Evolutionary conservation across 805 yeast genomes (phyloP).

Genomic region (Sugiyamaella smithiae): DNA sequence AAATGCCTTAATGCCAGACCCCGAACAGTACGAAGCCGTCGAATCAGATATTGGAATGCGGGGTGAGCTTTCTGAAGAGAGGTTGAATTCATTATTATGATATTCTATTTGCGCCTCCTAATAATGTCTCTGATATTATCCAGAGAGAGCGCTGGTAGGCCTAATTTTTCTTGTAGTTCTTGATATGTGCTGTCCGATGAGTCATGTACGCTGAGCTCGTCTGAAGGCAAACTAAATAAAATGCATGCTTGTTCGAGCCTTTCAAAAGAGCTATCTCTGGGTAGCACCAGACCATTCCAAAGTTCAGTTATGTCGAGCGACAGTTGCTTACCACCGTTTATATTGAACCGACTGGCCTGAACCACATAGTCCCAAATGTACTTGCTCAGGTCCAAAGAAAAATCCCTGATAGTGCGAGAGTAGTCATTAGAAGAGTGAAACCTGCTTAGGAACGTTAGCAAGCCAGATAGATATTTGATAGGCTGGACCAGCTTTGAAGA

Average conservation of each 20-base stretch:
- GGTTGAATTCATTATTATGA: slow-evolving; percentile 2
- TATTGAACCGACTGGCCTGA: slow-evolving; percentile 38
- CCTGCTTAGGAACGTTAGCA: slow-evolving; percentile 32
- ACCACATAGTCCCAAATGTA: slow-evolving; percentile 41
- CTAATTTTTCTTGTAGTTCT: slow-evolving; percentile 6
- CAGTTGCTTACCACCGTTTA: slow-evolving; percentile 37
- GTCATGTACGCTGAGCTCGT: neutral
- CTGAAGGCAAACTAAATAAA: slow-evolving; percentile 3
- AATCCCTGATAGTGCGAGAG: slow-evolving; percentile 26
- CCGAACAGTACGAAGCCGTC: neutral
- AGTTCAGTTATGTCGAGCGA: slow-evolving; percentile 34
- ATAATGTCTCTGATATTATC: slow-evolving; percentile 17
- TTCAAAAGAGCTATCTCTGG: slow-evolving; percentile 11
- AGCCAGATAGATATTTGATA: slow-evolving; percentile 29
- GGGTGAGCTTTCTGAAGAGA: slow-evolving; percentile 2
- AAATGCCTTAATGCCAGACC: neutral
- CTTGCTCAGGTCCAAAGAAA: slow-evolving; percentile 34
- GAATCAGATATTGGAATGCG: neutral
- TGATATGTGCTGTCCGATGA: neutral
- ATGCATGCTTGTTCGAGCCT: slow-evolving; percentile 15
- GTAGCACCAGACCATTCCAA: slow-evolving; percentile 27
- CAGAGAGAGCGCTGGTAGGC: slow-evolving; percentile 4
- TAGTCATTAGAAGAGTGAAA: slow-evolving; percentile 36
- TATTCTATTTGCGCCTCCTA: slow-evolving; percentile 7
- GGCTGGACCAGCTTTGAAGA: slow-evolving; percentile 28